Conservation (phyloP, 768 basidiomycete genomes). For the Suillus subluteus region DNA sequence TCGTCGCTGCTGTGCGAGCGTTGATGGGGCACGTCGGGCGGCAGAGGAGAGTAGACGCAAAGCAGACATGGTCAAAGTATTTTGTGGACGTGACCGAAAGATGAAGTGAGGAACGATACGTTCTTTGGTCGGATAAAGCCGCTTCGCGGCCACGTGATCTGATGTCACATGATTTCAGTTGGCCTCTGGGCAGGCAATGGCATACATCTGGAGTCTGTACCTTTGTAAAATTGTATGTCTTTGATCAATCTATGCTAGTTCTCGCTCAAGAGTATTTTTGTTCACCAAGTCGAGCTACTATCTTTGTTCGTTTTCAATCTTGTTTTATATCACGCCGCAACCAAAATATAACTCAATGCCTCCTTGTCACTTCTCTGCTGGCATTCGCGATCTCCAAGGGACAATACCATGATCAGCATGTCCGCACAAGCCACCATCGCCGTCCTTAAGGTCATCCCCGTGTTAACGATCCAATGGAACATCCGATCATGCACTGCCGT, state of each 20-base stretch:
- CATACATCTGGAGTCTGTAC: too few relatives aligned
- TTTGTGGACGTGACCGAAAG: slow-evolving; percentile 10
- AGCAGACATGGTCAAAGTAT: slow-evolving; percentile 62
- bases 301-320: neutral
- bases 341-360: neutral
- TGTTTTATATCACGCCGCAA: neutral
- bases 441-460: neutral
- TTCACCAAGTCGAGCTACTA: too few relatives aligned
- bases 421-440: neutral
- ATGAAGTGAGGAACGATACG: slow-evolving; percentile 3
- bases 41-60: slow-evolving; percentile 71
- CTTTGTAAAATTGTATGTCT: too few relatives aligned
- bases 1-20: slow-evolving; percentile 61
- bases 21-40: slow-evolving; percentile 59
- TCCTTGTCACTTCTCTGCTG: neutral
- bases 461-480: neutral
- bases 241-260: too few relatives aligned
- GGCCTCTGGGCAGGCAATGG: too few relatives aligned
- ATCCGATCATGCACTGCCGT: neutral
- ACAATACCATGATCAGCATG: too few relatives aligned
- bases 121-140: slow-evolving; percentile 31
- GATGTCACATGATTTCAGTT: slow-evolving; percentile 17
- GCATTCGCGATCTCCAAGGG: too few relatives aligned
- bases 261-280: too few relatives aligned
- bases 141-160: slow-evolving; percentile 23